Percentiles rank a stretch among this genome's conserved stretches.
phyloP scores from a whole-genome alignment of 2,329 filamentous ascomycete species.

The Trichoderma aggressivum region DNA sequence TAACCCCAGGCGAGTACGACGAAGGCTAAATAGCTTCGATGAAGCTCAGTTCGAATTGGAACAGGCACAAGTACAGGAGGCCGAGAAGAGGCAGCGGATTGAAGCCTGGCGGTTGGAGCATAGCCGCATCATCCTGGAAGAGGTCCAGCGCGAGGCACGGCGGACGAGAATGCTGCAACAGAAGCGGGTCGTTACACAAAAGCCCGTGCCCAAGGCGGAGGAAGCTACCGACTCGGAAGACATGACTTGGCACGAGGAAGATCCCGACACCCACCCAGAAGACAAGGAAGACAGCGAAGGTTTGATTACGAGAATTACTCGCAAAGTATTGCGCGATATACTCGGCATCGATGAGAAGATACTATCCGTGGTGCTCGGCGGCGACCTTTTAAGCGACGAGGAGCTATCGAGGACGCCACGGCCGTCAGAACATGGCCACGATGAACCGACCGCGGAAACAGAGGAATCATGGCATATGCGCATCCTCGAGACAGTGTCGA shows the following conservation, averaged over 20 bases:
- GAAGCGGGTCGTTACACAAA: constrained; percentile 53
- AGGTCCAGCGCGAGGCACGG: constrained; percentile 81
- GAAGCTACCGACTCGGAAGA: constrained; percentile 31
- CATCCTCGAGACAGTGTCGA: constrained; percentile 78
- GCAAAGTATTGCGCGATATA: constrained; percentile 81
- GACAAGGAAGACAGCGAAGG: constrained; percentile 55
- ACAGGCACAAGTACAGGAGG: constrained; percentile 56
- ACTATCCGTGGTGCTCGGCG: constrained; percentile 83
- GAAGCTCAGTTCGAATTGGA: constrained; percentile 50
- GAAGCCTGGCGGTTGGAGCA: constrained; percentile 92
- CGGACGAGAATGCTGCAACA: constrained; percentile 48
- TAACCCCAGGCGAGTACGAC: constrained; percentile 66
- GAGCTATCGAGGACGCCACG: constrained; percentile 47
- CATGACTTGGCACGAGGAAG: constrained; percentile 47
- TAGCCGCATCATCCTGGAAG: constrained; percentile 77
- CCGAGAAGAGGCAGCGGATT: constrained; percentile 77
- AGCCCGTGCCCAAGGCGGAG: constrained; percentile 24
- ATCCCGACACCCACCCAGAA: constrained; percentile 35
- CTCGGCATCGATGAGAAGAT: constrained; percentile 87
- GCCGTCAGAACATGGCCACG: constrained; percentile 28
- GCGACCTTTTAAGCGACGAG: constrained; percentile 60
- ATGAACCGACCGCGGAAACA: constrained; percentile 28
- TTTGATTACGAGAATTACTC: constrained; percentile 77
- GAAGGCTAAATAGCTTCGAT: constrained; percentile 52
- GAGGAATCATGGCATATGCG: constrained; percentile 67